These are phyloP conservation scores for Aspergillus heteromorphus DNA, from an alignment of 495 filamentous ascomycete species.

Conservation along the genomic window DNA sequence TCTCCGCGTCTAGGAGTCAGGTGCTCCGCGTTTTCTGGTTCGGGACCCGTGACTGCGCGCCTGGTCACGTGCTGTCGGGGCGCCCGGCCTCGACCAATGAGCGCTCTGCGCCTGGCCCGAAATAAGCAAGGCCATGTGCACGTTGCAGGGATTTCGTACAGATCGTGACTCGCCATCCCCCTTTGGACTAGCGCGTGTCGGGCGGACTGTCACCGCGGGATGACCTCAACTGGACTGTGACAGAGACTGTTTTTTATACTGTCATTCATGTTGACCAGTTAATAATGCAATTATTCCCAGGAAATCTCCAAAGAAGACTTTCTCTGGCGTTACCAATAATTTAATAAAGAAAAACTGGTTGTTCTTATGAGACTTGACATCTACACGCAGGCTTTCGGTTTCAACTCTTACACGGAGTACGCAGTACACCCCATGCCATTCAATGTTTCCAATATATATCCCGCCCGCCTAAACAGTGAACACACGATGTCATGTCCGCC, in stretches of 20 bases:
- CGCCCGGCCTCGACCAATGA: background rate
- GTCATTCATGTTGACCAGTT: background rate
- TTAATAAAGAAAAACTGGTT: no score
- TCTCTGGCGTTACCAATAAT: no score
- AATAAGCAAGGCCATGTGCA: conserved; percentile 14
- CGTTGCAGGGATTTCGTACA: conserved; percentile 5
- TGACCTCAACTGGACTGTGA: background rate
- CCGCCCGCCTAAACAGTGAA: no score
- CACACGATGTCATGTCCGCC: no score
- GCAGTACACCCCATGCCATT: no score
- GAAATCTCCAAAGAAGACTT: no score
- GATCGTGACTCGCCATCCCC: conserved; percentile 4
- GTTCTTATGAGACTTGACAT: no score
- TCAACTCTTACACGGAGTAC: no score
- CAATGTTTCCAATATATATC: no score
- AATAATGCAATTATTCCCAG: no score
- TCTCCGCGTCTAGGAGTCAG: conserved; percentile 15
- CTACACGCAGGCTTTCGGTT: no score
- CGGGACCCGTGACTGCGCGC: conserved; percentile 20
- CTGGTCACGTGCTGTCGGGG: conserved; percentile 14
- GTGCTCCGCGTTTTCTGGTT: conserved; percentile 18
- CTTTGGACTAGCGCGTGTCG: background rate
- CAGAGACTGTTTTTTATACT: background rate
- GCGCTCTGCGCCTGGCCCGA: background rate
- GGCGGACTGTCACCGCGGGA: background rate